Conservation (phyloP, 2,329 filamentous ascomycete species). For the Exophiala viscosa region DNA sequence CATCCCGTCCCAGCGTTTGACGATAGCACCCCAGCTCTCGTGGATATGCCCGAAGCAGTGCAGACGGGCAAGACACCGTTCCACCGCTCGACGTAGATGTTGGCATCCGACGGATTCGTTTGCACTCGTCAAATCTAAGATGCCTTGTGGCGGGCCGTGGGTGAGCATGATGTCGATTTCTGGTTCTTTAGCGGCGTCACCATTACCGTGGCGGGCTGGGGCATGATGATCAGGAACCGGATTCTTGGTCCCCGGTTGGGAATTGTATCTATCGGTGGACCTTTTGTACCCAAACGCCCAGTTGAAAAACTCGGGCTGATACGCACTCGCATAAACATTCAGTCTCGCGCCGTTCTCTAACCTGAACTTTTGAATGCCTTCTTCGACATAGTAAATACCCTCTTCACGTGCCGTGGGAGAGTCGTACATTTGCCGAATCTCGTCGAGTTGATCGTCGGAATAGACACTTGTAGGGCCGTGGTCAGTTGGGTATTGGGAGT, state of each 20-base stretch:
- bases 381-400: constrained; percentile 55
- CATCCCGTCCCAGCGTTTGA: constrained; percentile 15
- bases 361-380: constrained; percentile 48
- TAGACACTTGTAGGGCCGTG: constrained; percentile 30
- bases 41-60: constrained; percentile 51
- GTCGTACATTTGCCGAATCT: constrained; percentile 47
- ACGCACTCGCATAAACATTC: constrained; percentile 53
- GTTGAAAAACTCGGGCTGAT: constrained; percentile 54
- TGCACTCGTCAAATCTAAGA: constrained; percentile 45
- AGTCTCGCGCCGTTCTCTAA: constrained; percentile 49
- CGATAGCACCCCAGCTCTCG: constrained; percentile 29
- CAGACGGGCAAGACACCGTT: constrained; percentile 50
- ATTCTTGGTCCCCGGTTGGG: constrained; percentile 20
- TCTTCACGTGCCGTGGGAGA: constrained; percentile 41
- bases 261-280: constrained; percentile 52
- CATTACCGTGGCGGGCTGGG: constrained; percentile 15
- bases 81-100: constrained; percentile 50
- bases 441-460: constrained; percentile 28
- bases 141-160: constrained; percentile 54
- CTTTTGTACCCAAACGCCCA: constrained; percentile 56
- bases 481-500: constrained; percentile 32
- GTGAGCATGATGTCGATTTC: constrained; percentile 57
- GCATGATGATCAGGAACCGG: constrained; percentile 39
- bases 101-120: constrained; percentile 51
- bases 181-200: constrained; percentile 41